phyloP scores from a whole-genome alignment of 805 yeast species.

The Saccharomycopsis guyanensis region DNA sequence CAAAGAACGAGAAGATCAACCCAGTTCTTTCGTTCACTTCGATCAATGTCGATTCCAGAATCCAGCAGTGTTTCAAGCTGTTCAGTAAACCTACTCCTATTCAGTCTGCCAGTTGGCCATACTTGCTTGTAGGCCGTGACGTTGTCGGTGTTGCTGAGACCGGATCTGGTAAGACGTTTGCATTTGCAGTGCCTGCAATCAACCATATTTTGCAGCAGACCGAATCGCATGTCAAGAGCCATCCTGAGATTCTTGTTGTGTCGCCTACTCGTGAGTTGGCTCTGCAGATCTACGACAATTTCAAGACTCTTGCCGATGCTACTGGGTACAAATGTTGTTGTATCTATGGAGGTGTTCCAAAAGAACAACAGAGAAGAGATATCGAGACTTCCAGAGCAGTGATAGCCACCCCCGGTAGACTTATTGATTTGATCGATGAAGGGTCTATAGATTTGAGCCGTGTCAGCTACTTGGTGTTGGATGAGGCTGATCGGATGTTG shows the following conservation, averaged over 20 bases:
- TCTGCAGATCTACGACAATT: conserved; percentile 82
- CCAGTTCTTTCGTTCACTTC: conserved; percentile 68
- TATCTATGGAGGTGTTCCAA: conserved; percentile 96
- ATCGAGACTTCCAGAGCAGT: conserved; percentile 66
- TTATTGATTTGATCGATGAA: conserved; percentile 83
- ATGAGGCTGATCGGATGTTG: conserved; percentile 98
- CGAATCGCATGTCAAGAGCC: conserved; percentile 19
- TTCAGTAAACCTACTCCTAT: conserved; percentile 94
- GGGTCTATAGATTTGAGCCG: conserved; percentile 64
- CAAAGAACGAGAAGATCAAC: conserved; percentile 38
- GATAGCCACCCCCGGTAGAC: conserved; percentile 97
- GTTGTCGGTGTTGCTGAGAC: conserved; percentile 98
- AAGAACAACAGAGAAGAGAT: conserved; percentile 77
- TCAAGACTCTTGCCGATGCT: conserved; percentile 52
- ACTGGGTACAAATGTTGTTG: conserved; percentile 68
- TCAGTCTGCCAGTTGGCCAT: conserved; percentile 95
- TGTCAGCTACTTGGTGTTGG: conserved; percentile 77
- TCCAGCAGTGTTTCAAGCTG: conserved; percentile 53
- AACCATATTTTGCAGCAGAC: conserved; percentile 42
- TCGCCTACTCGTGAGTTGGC: conserved; percentile 99
- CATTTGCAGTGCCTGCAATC: conserved; percentile 96
- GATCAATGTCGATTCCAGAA: conserved; percentile 46
- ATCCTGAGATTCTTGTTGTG: conserved; percentile 62
- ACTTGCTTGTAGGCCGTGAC: conserved; percentile 65
- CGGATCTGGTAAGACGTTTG: conserved; percentile 96